phyloP scores from a whole-genome alignment of 495 filamentous ascomycete species.

The Aspergillus nanangensis region DNA sequence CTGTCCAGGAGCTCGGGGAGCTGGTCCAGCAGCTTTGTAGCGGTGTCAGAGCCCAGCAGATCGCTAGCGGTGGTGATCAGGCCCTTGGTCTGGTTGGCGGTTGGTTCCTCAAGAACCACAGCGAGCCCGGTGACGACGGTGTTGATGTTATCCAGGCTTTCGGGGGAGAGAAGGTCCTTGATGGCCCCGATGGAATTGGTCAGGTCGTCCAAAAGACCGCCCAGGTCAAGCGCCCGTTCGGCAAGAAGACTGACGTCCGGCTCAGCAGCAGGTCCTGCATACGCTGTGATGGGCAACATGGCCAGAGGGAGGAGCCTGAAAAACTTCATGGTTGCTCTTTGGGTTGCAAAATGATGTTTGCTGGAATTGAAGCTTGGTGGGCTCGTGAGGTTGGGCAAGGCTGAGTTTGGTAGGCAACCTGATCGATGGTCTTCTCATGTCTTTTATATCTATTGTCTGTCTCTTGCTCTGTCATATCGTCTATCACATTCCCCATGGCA shows the following conservation, averaged over 20 bases:
- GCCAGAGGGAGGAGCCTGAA: constrained; percentile 10
- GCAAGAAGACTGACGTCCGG: constrained; percentile 4
- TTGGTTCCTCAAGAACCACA: constrained; percentile 3
- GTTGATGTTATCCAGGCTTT: constrained; percentile 14
- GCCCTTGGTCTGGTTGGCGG: constrained; percentile 6
- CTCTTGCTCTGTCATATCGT: too few species aligned
- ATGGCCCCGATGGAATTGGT: constrained; percentile 4
- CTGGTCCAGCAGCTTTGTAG: constrained; percentile 3
- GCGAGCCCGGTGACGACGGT: background rate
- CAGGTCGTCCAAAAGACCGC: constrained; percentile 6
- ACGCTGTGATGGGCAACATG: constrained; percentile 7
- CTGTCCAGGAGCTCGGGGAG: constrained; percentile 3
- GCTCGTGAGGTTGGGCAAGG: background rate
- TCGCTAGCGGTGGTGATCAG: constrained; percentile 1
- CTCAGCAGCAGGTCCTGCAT: constrained; percentile 7
- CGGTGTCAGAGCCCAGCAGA: constrained; percentile 4
- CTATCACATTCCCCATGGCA: too few species aligned
- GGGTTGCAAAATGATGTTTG: background rate
- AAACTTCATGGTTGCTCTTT: constrained; percentile 9
- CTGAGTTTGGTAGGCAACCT: too few species aligned
- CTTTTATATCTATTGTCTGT: background rate
- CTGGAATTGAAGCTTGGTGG: background rate
- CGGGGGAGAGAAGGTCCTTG: constrained; percentile 6
- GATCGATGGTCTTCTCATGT: background rate
- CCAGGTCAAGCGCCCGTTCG: constrained; percentile 2